Evolutionary conservation across 768 basidiomycete genomes (phyloP), one percentile per base, ranked within the genome.

Genomic region (Brasilioporus rufonigricans): DNA sequence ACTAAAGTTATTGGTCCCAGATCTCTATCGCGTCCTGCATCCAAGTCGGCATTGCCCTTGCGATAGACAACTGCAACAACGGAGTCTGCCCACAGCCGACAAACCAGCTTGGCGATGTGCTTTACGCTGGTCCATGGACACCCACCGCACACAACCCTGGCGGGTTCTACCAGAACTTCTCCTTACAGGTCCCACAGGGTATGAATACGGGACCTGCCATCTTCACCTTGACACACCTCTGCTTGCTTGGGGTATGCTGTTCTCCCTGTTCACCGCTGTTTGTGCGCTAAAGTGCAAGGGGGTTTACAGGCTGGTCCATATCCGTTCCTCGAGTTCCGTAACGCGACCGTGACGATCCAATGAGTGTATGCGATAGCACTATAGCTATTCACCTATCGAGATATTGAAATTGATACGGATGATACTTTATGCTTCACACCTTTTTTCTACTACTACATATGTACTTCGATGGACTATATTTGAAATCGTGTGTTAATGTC

Each of bases 261-360:
- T 36, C 21, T 36, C n/a, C 35, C 5, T 7, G 3, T 26, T 36
- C 2, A 9, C 16, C 23, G 33, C 13, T n/a, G n/a, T 10, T 36
- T 13, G 11, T 14, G 35, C 5, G 36, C 49, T 59, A 10, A 56
- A 4, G 9, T 40, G n/a, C n/a, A n/a, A n/a, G n/a, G n/a, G n/a
- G 32, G 13, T 21, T 46, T 39, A 24, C 45, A 69, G 68, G 65
- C n/a, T 32, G 69, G 24, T n/a, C 61, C 65, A 3, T 53, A 41
- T 41, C 68, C 68, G 7, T 36, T 67, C 50, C 61, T 69, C n/a
- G 68, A 70, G 56, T 71, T 49, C 60, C 61, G 67, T 18, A 71
- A 60, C 19, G 60, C 45, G 4, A 32, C 55, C n/a, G 27, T 69
- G 14, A 69, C 59, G 3, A 64, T 69, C 31, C 10, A 12, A 0